Evolutionary conservation across 768 basidiomycete genomes (phyloP), one percentile per base, ranked within the genome.

Genomic region (Psilocybe tampanensis): DNA sequence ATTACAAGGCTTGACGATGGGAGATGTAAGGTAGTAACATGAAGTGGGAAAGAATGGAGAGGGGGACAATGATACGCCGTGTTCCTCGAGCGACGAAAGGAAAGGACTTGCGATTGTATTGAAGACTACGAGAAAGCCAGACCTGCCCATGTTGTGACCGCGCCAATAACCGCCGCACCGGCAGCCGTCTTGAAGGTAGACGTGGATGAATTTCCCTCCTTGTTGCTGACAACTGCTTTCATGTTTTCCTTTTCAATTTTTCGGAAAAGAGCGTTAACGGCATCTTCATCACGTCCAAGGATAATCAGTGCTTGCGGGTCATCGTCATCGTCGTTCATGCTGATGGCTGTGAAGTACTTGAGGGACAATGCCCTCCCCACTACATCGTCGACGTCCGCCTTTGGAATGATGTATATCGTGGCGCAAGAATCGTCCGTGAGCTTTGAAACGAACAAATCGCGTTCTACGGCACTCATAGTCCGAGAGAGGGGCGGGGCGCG

Each of bases 81-180:
- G 21, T n/a, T 41, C 41, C 19, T 26, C 26, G 32, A 48, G 13
- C 4, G 7, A 11, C 29, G 17, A 7, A 32, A n/a, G 21, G 8
- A 29, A 32, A 26, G 24, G 26, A 21, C 4, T 26, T 33, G 18
- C n/a, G 15, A 43, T 29, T 43, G 36, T 36, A 42, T 43, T 11
- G 9, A 13, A 26, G 8, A 13, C 47, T 48, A 19, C 62, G 82
- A 62, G 69, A 80, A 76, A 29, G 86, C 86, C 51, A 86, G 74
- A 15, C 84, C 82, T 18, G 81, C 81, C 75, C 79, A 85, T 47
- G 83, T 76, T 41, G 83, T 83, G 7, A 85, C 82, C 39, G 82
- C 85, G 39, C 86, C 86, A 18, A 86, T 77, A 17, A 86, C 74
- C n/a, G 78, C 83, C 44, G 81, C 83, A 17, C 83, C 80, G 58